Evolutionary conservation across 352 stramenopile species (phyloP).

Genomic region (Peronosclerospora sorghi): DNA sequence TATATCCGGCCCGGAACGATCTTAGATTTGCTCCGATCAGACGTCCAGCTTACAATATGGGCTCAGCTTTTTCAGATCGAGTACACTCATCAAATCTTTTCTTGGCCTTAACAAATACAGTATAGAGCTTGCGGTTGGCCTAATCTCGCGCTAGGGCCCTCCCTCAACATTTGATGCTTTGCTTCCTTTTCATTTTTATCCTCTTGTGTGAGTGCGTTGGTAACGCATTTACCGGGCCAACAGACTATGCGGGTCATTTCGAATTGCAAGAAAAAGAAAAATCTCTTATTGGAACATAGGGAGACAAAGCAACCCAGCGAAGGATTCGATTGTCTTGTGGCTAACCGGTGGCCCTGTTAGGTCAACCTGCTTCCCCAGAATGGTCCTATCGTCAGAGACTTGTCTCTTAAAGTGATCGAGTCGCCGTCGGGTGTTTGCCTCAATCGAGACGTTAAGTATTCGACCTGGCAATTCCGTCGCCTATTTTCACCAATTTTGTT

Average conservation of each 20-base stretch:
- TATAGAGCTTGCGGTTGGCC: too few relatives aligned
- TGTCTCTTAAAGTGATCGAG: slow-evolving; percentile 60
- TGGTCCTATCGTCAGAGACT: slow-evolving; percentile 51
- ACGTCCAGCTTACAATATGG: too few relatives aligned
- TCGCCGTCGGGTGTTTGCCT: slow-evolving; percentile 66
- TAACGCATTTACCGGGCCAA: slow-evolving; percentile 53
- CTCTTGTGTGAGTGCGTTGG: too few relatives aligned
- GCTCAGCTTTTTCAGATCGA: too few relatives aligned
- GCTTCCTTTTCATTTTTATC: too few relatives aligned
- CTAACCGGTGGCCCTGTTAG: slow-evolving; percentile 71
- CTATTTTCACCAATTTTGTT: slow-evolving; percentile 55
- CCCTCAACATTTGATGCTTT: too few relatives aligned
- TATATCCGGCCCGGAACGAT: too few relatives aligned
- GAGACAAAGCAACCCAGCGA: slow-evolving; percentile 36
- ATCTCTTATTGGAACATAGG: slow-evolving; percentile 80
- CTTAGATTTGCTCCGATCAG: too few relatives aligned
- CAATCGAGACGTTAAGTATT: slow-evolving; percentile 38
- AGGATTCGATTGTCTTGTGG: slow-evolving; percentile 72
- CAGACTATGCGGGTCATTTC: slow-evolving; percentile 59
- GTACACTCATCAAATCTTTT: too few relatives aligned
- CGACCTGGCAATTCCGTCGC: slow-evolving; percentile 61
- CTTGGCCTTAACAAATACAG: too few relatives aligned
- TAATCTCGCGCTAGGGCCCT: too few relatives aligned
- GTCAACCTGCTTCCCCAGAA: slow-evolving; percentile 62
- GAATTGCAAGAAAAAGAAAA: slow-evolving; percentile 41